Conservation (phyloP, 306 rosid species). For the Geum urbanum region DNA sequence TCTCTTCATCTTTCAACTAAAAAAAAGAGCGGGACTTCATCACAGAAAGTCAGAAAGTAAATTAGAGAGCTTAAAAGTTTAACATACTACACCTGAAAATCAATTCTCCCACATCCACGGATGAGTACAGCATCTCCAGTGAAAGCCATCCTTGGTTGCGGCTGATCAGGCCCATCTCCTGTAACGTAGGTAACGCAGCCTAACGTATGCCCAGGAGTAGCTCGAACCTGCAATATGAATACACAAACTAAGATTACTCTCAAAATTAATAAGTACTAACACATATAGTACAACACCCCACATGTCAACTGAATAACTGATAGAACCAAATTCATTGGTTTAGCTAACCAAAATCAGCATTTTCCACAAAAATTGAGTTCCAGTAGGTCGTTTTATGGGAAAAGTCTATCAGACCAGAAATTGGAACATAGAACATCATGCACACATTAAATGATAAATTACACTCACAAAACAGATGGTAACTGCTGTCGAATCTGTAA, state of each 20-base stretch:
- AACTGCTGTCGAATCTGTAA: too few species aligned
- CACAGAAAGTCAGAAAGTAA: background rate
- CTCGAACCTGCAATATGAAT: slow-evolving; percentile 55
- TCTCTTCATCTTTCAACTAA: background rate
- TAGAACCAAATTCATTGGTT: background rate
- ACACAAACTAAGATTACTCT: background rate
- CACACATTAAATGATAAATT: background rate
- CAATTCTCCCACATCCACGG: slow-evolving; percentile 98
- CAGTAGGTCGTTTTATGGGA: background rate
- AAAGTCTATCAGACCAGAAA: background rate
- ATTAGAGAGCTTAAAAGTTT: background rate
- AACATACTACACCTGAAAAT: slow-evolving; percentile 73
- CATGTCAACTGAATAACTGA: background rate
- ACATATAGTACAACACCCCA: background rate
- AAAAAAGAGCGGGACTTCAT: background rate
- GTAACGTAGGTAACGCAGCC: slow-evolving; percentile 92
- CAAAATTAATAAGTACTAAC: background rate
- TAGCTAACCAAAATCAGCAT: background rate
- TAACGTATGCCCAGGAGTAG: slow-evolving; percentile 90
- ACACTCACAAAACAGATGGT: background rate
- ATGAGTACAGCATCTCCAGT: slow-evolving; percentile 78
- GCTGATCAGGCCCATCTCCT: slow-evolving; percentile 72
- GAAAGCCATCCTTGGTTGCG: slow-evolving; percentile 87
- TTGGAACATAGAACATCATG: background rate
- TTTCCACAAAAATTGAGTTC: background rate